Conservation (phyloP, 2,329 filamentous ascomycete genomes). For the Diaporthe amygdali region DNA sequence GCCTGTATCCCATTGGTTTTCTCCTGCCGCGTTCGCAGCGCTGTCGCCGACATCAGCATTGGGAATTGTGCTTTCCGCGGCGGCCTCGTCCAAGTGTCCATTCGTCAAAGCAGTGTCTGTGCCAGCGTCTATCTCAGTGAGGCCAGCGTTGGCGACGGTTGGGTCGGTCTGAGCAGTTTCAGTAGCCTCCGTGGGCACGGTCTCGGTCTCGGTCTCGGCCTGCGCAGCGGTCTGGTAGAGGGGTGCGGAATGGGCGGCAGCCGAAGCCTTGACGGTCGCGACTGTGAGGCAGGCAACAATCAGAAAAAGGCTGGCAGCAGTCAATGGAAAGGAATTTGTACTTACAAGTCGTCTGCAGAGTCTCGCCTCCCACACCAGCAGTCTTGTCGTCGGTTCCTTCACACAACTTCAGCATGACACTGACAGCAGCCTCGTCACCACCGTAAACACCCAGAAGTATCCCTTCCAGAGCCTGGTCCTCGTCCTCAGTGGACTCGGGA, state of each 20-base stretch:
- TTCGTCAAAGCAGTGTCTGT: slow-evolving; percentile 42
- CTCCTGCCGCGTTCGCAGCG: slow-evolving; percentile 65
- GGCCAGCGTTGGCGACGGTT: slow-evolving; percentile 68
- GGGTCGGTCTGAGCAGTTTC: slow-evolving; percentile 61
- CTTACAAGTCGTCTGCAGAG: slow-evolving; percentile 75
- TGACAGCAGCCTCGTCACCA: slow-evolving; percentile 76
- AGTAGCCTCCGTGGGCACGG: slow-evolving; percentile 32
- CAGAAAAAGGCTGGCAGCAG: background rate
- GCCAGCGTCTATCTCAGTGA: slow-evolving; percentile 68
- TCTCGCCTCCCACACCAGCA: slow-evolving; percentile 66
- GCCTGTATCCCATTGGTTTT: slow-evolving; percentile 67
- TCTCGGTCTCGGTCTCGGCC: slow-evolving; percentile 38
- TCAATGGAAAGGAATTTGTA: slow-evolving; percentile 22
- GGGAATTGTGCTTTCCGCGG: slow-evolving; percentile 43
- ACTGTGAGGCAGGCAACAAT: slow-evolving; percentile 44
- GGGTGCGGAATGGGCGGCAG: slow-evolving; percentile 57
- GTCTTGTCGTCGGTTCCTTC: slow-evolving; percentile 73
- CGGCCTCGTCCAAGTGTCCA: slow-evolving; percentile 39
- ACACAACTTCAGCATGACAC: slow-evolving; percentile 78
- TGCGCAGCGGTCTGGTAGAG: slow-evolving; percentile 37
- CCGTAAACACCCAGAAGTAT: slow-evolving; percentile 80
- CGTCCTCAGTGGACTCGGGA: slow-evolving; percentile 66
- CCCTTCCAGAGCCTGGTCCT: slow-evolving; percentile 82
- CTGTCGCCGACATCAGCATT: slow-evolving; percentile 58
- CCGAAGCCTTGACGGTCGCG: slow-evolving; percentile 61